These are phyloP conservation scores for Penicillium aurantiogriseum DNA, from an alignment of 2,329 filamentous ascomycete genomes.

Conservation along the genomic window DNA sequence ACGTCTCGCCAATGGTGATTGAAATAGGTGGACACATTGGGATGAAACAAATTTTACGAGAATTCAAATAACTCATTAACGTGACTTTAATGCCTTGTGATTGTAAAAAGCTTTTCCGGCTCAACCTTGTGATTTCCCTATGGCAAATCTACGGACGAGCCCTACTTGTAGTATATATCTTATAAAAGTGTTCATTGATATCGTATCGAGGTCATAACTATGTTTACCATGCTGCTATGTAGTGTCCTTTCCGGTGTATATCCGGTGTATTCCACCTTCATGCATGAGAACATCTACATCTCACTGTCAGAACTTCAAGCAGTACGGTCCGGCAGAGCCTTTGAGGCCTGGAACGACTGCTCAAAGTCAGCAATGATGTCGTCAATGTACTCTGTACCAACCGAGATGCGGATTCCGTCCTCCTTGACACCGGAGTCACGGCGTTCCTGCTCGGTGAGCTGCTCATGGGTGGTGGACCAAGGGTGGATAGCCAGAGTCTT, in stretches of 20 bases:
- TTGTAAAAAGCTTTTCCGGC: not conserved
- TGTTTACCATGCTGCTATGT: not conserved
- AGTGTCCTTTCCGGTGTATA: not conserved
- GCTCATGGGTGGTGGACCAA: slow-evolving; percentile 93
- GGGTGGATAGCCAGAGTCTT: slow-evolving; percentile 96
- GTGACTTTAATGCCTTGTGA: not conserved
- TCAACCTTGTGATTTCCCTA: not conserved
- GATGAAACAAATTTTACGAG: not conserved
- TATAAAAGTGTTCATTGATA: not conserved
- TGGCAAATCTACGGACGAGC: not conserved
- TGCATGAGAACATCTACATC: slow-evolving; percentile 30
- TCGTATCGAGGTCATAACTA: not conserved
- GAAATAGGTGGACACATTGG: not conserved
- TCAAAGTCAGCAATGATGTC: slow-evolving; percentile 96
- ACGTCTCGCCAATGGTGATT: not conserved
- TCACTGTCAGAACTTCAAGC: slow-evolving; percentile 25
- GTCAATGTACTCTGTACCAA: slow-evolving; percentile 94
- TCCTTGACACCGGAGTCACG: slow-evolving; percentile 75
- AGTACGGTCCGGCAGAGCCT: slow-evolving; percentile 37
- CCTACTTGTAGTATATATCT: not conserved
- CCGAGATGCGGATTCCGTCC: slow-evolving; percentile 91
- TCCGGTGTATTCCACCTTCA: not conserved
- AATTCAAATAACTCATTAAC: not conserved
- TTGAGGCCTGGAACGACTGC: slow-evolving; percentile 71
- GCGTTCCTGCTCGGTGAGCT: slow-evolving; percentile 80